Conservation (phyloP, 305 asterid species). For the Fraxinus sp. region DNA sequence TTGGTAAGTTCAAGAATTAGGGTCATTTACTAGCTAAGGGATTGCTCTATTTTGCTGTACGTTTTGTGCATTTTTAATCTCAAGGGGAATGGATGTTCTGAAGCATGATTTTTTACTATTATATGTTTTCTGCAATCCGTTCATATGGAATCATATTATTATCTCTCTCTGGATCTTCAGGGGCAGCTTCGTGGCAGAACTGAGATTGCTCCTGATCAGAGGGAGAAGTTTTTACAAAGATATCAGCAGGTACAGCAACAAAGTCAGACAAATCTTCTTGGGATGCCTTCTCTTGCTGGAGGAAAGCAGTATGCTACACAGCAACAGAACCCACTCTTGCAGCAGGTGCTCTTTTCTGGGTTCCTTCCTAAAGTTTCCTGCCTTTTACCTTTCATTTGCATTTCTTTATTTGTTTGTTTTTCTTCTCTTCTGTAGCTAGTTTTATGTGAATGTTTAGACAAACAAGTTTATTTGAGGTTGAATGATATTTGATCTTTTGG, state of each 20-base stretch:
- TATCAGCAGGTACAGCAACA: constrained; percentile 90
- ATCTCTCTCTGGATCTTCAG: constrained; percentile 35
- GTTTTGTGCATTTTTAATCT: neutral
- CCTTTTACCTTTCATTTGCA: constrained; percentile 13
- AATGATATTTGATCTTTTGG: neutral
- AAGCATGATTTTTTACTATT: constrained; percentile 14
- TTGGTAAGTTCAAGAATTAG: neutral
- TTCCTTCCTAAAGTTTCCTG: constrained; percentile 17
- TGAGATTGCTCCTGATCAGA: constrained; percentile 96
- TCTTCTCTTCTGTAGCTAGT: neutral
- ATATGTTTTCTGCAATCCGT: neutral
- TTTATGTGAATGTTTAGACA: neutral
- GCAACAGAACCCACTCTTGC: constrained; percentile 80
- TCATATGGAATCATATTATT: neutral
- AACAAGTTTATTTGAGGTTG: neutral
- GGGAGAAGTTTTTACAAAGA: constrained; percentile 90
- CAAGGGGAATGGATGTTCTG: neutral
- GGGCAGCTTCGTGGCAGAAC: constrained; percentile 97
- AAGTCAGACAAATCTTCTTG: constrained; percentile 77
- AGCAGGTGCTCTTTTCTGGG: constrained; percentile 57
- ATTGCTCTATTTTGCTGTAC: neutral
- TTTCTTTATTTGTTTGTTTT: constrained; percentile 17
- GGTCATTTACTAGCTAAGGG: neutral
- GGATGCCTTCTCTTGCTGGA: constrained; percentile 68
- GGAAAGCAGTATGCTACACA: constrained; percentile 76